These are phyloP conservation scores for Chrysoporthe puriensis DNA, from an alignment of 2,329 filamentous ascomycete genomes.

Conservation along the genomic window DNA sequence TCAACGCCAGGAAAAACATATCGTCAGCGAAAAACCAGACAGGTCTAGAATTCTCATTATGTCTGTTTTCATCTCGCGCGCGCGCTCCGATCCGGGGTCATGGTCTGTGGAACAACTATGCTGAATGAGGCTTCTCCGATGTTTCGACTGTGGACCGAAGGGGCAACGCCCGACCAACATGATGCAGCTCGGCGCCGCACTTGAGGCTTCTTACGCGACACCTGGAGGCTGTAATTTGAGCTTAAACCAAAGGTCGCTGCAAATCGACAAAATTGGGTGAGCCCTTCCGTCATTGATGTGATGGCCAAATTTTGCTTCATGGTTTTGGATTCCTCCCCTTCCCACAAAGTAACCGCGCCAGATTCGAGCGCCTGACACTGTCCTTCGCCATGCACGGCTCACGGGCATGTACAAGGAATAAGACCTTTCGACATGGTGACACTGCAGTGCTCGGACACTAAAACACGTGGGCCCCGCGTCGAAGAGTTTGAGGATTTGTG, in stretches of 20 bases:
- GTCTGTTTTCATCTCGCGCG: not conserved
- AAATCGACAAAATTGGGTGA: not conserved
- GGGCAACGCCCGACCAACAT: not conserved
- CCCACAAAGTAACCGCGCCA: no score
- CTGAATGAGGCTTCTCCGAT: not conserved
- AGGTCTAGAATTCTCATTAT: not conserved
- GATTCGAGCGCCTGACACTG: no score
- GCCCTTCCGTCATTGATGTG: no score
- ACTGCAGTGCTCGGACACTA: not conserved
- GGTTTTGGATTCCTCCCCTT: no score
- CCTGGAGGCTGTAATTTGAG: not conserved
- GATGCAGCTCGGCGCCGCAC: constrained; percentile 4
- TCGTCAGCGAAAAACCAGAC: not conserved
- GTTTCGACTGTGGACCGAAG: constrained; percentile 11
- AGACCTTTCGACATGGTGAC: no score
- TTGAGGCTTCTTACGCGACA: not conserved
- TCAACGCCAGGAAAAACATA: not conserved
- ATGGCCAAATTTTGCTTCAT: no score
- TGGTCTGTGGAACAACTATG: not conserved
- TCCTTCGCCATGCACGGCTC: no score
- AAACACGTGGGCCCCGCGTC: constrained; percentile 4
- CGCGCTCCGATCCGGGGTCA: not conserved
- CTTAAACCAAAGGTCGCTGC: not conserved
- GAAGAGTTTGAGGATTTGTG: constrained; percentile 4
- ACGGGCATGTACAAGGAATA: not conserved